Base-by-base conservation (phyloP, 2,329 filamentous ascomycete species). In the Microcyclospora pomicola region DNA sequence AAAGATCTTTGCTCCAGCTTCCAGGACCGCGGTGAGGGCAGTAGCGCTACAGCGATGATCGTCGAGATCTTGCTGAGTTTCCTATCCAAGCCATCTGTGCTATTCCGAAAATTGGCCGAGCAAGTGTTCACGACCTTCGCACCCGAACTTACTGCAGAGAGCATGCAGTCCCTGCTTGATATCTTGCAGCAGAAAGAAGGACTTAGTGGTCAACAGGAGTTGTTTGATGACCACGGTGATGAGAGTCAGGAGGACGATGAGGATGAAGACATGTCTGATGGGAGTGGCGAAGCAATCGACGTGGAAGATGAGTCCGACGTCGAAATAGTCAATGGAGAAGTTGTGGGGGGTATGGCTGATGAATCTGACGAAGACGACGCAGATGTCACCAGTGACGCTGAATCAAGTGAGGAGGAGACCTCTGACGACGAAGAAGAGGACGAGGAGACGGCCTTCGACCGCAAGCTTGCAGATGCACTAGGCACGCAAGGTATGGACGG, bases 21-120 rank as follows among this genome's bases (percentile, higher is more conserved):
- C 42, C 70, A 81, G 68, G 74, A 45, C 61, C 73, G 55, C 56
- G 62, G 30, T 66, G 74, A 49, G 60, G 56, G 43, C 42, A 53
- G 44, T 33, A 54, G 47, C 42, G 50, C 39, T 7, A 81, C 84
- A 0, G 77, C 83, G 51, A 71, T 84, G 16, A 62, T 95, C 7
- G 77, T 95, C 2, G 91, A 96, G 53, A 82, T 96, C 36, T 62
- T 98, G 6, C 67, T 96, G n/a, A 83, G 84, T 37, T 85, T 96
- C 63, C 74, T 92, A 2, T 83, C 86, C 0, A 84, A 85, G 44
- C 82, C 80, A 3, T 94, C 87, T 1, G 75, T 79, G 9, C 67
- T 96, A 36, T 82, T 93, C 65, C 76, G 85, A 24, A 84, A 87
- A 50, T 79, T 92, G 37, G 84, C 85, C 5, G 79, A 88, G 54